Conservation (phyloP, 331 rosid species). For the Prunus yedoensis region DNA sequence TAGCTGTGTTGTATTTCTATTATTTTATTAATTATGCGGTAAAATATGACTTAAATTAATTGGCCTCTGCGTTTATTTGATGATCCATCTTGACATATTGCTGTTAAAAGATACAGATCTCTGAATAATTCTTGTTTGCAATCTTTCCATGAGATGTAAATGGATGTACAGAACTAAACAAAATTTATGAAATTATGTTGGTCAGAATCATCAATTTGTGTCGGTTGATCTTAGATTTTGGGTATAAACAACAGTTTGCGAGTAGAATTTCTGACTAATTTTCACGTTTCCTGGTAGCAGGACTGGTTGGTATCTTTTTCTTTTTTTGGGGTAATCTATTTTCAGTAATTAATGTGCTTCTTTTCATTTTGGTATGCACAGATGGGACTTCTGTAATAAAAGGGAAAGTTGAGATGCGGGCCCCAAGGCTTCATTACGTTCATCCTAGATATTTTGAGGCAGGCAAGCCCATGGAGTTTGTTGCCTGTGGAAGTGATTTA, state of each 20-base stretch:
- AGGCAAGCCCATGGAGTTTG: slow-evolving; percentile 92
- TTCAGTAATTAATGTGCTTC: slow-evolving; percentile 3
- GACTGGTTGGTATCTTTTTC: neutral
- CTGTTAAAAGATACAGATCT: neutral
- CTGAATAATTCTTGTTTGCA: neutral
- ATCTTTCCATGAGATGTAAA: neutral
- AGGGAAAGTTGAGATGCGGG: slow-evolving; percentile 50
- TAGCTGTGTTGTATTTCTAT: neutral
- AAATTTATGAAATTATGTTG: neutral
- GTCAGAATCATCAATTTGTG: neutral
- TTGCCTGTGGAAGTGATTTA: slow-evolving; percentile 91
- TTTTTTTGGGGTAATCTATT: neutral
- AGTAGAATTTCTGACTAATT: neutral
- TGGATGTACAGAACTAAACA: neutral
- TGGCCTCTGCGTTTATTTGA: neutral
- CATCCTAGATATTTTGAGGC: slow-evolving; percentile 94
- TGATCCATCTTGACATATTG: neutral
- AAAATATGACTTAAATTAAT: neutral
- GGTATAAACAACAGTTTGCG: neutral
- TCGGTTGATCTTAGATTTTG: neutral
- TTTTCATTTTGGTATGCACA: slow-evolving; percentile 42
- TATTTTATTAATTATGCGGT: neutral
- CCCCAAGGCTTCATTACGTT: slow-evolving; percentile 89
- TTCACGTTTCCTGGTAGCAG: neutral
- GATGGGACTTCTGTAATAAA: slow-evolving; percentile 57